phyloP scores from a whole-genome alignment of 2,329 filamentous ascomycete species.

The Xylariaceae sp. region DNA sequence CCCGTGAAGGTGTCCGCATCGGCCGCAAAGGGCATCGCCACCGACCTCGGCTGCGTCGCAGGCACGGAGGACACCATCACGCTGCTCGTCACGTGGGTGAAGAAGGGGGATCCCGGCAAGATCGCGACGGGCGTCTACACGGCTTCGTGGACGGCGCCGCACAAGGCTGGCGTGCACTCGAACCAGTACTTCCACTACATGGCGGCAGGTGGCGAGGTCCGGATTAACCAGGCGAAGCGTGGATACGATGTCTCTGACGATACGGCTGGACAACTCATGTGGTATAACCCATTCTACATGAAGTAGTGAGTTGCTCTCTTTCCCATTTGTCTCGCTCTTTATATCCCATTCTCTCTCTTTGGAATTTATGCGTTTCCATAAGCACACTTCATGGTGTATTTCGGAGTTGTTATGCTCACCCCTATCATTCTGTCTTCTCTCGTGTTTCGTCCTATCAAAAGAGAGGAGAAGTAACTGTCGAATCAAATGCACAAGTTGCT shows the following conservation, averaged over 20 bases:
- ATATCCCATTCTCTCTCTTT: not conserved
- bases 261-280: constrained; percentile 61
- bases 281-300: constrained; percentile 97
- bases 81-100: constrained; percentile 81
- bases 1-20: constrained; percentile 76
- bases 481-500: not conserved
- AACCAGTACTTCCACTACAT: constrained; percentile 98
- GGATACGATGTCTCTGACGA: constrained; percentile 95
- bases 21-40: constrained; percentile 73
- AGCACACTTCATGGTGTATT: too few species aligned
- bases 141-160: constrained; percentile 88
- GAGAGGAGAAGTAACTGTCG: not conserved
- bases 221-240: constrained; percentile 87
- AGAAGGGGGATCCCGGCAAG: constrained; percentile 62
- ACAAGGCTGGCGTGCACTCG: constrained; percentile 88
- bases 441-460: not conserved
- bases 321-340: not conserved
- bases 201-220: constrained; percentile 75
- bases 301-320: constrained; percentile 49
- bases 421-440: not conserved
- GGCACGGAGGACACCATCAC: constrained; percentile 92
- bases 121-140: constrained; percentile 86
- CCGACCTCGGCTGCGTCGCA: constrained; percentile 68
- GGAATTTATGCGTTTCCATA: too few species aligned
- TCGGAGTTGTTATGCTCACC: not conserved